A percentile compares a stretch with the other conserved stretches of the same genome.
phyloP scores from a whole-genome alignment of 2,329 filamentous ascomycete genomes.

The Diaporthe sp. region DNA sequence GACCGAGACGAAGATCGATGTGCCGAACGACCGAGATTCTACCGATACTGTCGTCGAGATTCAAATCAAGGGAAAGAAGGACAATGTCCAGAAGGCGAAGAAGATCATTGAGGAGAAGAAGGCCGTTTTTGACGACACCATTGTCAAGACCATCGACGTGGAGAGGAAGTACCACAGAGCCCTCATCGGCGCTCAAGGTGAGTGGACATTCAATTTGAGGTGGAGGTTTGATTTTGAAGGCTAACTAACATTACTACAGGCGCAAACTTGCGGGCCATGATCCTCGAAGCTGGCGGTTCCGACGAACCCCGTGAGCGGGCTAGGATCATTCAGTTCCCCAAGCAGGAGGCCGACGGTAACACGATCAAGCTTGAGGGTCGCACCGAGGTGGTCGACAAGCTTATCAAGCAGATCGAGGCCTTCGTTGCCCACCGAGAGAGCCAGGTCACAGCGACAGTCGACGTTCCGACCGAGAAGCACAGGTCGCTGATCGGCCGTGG shows the following conservation, averaged over 20 bases:
- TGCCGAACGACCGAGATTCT: slow-evolving; percentile 83
- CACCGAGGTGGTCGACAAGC: slow-evolving; percentile 87
- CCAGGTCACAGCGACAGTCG: slow-evolving; percentile 82
- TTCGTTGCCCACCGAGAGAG: slow-evolving; percentile 88
- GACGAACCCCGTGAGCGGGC: slow-evolving; percentile 86
- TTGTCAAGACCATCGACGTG: slow-evolving; percentile 86
- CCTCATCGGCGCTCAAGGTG: slow-evolving; percentile 90
- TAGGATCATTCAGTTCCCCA: slow-evolving; percentile 94
- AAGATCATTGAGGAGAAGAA: slow-evolving; percentile 90
- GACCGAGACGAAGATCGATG: slow-evolving; percentile 91
- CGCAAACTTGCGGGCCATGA: slow-evolving; percentile 86
- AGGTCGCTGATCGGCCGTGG: slow-evolving; percentile 91
- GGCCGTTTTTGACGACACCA: slow-evolving; percentile 89
- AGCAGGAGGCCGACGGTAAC: slow-evolving; percentile 84
- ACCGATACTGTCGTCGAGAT: slow-evolving; percentile 83
- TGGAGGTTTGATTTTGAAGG: not conserved
- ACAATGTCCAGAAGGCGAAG: slow-evolving; percentile 91
- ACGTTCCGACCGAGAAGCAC: slow-evolving; percentile 92
- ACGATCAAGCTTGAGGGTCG: slow-evolving; percentile 91
- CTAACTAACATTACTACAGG: slow-evolving; percentile 71
- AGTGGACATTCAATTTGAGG: slow-evolving; percentile 52
- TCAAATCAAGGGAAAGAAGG: slow-evolving; percentile 90
- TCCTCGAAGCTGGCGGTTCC: slow-evolving; percentile 88
- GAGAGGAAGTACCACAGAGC: slow-evolving; percentile 93
- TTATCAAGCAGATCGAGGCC: slow-evolving; percentile 82